Conservation (phyloP, 106 monocot genomes). For the Phalaenopsis aphrodite region DNA sequence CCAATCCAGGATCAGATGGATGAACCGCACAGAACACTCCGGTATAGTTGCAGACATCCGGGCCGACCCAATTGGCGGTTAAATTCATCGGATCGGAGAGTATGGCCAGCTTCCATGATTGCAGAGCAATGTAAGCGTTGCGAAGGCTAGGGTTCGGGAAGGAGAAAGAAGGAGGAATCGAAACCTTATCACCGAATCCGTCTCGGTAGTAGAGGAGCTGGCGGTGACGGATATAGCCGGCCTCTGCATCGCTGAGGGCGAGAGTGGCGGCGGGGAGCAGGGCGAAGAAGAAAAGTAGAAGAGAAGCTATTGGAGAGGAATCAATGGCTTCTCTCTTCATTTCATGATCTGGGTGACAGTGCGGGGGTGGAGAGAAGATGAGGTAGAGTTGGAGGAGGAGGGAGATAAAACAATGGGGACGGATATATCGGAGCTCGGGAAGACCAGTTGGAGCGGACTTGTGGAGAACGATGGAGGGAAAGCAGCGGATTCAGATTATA, state of each 20-base stretch:
- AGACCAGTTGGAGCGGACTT: neutral
- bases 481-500: too few species aligned
- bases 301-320: neutral
- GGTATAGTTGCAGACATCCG: slow-evolving; percentile 35
- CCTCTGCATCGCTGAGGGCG: neutral
- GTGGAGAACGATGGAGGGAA: neutral
- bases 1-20: slow-evolving; percentile 18
- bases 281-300: neutral
- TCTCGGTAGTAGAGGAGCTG: slow-evolving; percentile 53
- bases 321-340: neutral
- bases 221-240: slow-evolving; percentile 23
- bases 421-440: neutral
- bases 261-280: neutral
- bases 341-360: neutral
- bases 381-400: too few species aligned
- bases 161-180: neutral
- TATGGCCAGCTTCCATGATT: slow-evolving; percentile 48
- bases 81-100: slow-evolving; percentile 37
- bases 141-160: slow-evolving; percentile 22
- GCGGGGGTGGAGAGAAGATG: neutral
- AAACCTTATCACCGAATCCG: slow-evolving; percentile 26
- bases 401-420: neutral
- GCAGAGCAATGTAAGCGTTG: slow-evolving; percentile 37
- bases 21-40: slow-evolving; percentile 41
- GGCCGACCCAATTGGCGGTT: slow-evolving; percentile 41